These are phyloP conservation scores for Salix exigua DNA, from an alignment of 345 rosid genomes.

Conservation along the genomic window DNA sequence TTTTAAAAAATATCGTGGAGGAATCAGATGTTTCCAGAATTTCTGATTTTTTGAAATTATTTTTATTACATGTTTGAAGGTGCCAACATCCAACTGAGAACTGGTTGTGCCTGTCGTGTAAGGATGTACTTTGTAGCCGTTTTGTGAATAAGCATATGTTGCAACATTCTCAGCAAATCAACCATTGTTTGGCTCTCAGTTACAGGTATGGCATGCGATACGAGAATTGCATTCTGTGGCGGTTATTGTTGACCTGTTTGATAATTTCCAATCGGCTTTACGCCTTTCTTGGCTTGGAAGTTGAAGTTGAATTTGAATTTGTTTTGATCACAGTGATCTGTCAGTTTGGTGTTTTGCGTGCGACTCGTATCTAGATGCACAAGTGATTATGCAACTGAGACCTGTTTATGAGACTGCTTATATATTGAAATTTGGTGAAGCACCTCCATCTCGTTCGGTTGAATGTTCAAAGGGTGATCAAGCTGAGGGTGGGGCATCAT, in stretches of 20 bases:
- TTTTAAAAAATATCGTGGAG: neutral
- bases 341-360: constrained; percentile 88
- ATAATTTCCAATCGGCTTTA: neutral
- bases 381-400: constrained; percentile 53
- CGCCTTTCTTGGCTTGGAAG: neutral
- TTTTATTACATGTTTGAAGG: constrained; percentile 32
- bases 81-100: constrained; percentile 78
- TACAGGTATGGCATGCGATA: constrained; percentile 45
- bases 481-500: neutral
- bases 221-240: neutral
- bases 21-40: too few relatives aligned
- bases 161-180: constrained; percentile 56
- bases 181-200: constrained; percentile 69
- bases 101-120: constrained; percentile 79
- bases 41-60: neutral
- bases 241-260: neutral
- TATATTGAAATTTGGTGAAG: constrained; percentile 74
- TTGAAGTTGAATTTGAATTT: neutral
- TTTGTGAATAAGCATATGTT: constrained; percentile 90
- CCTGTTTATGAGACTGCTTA: constrained; percentile 66
- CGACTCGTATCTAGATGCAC: constrained; percentile 76
- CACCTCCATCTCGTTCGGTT: constrained; percentile 50
- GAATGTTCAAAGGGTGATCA: constrained; percentile 7
- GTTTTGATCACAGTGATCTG: constrained; percentile 52
- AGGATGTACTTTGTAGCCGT: constrained; percentile 87